Percentiles rank a stretch among this genome's conserved stretches.
Conservation (phyloP, 31 red algal species). For the Asparagopsis taxiformis region DNA sequence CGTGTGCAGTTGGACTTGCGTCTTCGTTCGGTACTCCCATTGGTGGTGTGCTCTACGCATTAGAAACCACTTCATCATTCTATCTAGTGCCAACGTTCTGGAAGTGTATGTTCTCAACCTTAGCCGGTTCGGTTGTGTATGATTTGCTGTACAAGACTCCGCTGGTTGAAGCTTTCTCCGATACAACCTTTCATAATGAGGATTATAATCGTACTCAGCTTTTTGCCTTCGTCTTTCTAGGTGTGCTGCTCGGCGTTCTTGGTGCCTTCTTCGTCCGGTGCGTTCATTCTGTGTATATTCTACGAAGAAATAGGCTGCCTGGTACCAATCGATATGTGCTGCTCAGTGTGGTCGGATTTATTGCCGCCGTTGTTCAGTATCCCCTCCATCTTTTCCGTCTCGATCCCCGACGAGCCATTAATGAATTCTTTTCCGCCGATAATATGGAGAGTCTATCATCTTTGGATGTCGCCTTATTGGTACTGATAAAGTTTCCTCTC, state of each 20-base stretch:
- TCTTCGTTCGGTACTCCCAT: conserved; percentile 97
- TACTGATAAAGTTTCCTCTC: conserved; percentile 93
- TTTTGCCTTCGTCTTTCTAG: conserved; percentile 80
- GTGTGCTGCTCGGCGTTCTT: conserved; percentile 80
- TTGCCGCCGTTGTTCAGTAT: conserved; percentile 89
- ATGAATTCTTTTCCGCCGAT: conserved; percentile 90
- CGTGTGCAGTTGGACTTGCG: conserved; percentile 96
- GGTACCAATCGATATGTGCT: conserved; percentile 90
- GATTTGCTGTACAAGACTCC: conserved; percentile 98
- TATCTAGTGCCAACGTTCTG: conserved; percentile 99
- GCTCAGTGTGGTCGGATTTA: conserved; percentile 76
- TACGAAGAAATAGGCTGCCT: conserved; percentile 71
- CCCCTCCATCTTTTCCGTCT: conserved; percentile 82
- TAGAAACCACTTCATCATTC: conserved; percentile 96
- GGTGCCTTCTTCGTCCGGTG: conserved; percentile 95
- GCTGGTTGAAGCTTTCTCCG: conserved; percentile 95
- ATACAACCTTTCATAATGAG: conserved; percentile 73
- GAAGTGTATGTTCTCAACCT: conserved; percentile 85
- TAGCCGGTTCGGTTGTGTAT: conserved; percentile 90
- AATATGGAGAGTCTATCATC: conserved; percentile 69
- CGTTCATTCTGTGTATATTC: conserved; percentile 83
- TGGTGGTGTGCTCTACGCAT: conserved; percentile 94
- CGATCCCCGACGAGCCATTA: conserved; percentile 92
- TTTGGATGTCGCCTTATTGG: conserved; percentile 71
- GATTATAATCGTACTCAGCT: conserved; percentile 74